A percentile compares a stretch with the other conserved stretches of the same genome.
Evolutionary conservation across 164 flowering plant genomes (phyloP).

Genomic region (Annona cherimola): DNA sequence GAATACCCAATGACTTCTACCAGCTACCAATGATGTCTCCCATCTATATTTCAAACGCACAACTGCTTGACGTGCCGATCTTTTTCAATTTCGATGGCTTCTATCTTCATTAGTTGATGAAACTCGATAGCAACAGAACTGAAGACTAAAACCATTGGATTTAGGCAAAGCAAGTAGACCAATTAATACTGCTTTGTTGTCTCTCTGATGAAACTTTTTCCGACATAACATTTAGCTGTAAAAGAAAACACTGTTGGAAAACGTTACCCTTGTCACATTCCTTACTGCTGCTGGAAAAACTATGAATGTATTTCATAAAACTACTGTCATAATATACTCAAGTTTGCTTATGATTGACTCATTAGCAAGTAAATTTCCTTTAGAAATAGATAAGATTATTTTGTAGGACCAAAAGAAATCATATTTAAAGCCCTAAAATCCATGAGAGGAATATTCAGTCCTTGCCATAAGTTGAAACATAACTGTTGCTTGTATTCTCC

Average conservation of each 20-base stretch:
- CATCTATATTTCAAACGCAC: no score
- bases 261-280: neutral
- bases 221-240: conserved; percentile 45
- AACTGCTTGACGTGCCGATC: no score
- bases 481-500: no score
- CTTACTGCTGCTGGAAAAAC: neutral
- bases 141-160: no score
- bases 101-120: no score
- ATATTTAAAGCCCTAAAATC: no score
- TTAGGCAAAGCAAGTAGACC: conserved; percentile 11
- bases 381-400: no score
- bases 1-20: conserved; percentile 28
- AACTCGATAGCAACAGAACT: no score
- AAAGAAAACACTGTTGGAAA: conserved; percentile 2
- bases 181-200: conserved; percentile 14
- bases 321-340: neutral
- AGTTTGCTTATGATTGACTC: neutral
- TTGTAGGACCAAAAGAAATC: no score
- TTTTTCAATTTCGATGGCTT: no score
- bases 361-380: neutral
- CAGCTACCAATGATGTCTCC: conserved; percentile 6
- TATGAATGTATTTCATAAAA: neutral
- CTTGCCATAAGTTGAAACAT: no score
- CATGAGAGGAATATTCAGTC: no score
- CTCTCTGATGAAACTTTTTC: conserved; percentile 26